These are phyloP conservation scores for Paracamarosporium sp. DNA, from an alignment of 2,329 filamentous ascomycete species.

Conservation along the genomic window DNA sequence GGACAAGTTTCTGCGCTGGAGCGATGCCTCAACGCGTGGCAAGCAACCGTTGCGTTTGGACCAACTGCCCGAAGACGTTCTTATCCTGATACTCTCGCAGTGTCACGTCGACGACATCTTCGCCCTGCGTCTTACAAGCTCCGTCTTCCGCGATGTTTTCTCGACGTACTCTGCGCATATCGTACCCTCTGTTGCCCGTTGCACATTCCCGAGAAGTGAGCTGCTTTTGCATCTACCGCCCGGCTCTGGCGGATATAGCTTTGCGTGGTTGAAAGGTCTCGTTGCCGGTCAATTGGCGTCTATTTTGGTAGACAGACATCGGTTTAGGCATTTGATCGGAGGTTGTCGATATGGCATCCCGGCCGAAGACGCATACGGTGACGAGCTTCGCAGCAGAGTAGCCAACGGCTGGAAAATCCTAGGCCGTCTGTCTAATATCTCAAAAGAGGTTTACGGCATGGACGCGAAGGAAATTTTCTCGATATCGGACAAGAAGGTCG, in stretches of 20 bases:
- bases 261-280: conserved; percentile 32
- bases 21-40: conserved; percentile 11
- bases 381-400: conserved; percentile 33
- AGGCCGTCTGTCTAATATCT: conserved; percentile 30
- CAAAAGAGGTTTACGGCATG: conserved; percentile 24
- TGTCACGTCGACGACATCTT: conserved; percentile 38
- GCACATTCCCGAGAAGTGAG: conserved; percentile 30
- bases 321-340: conserved; percentile 27
- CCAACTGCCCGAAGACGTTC: conserved; percentile 36
- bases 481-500: conserved; percentile 12
- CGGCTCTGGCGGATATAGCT: conserved; percentile 12
- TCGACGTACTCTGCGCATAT: conserved; percentile 34
- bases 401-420: conserved; percentile 39
- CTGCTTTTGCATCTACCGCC: conserved; percentile 21
- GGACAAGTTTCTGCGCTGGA: not conserved
- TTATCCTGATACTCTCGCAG: conserved; percentile 35
- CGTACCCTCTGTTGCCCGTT: conserved; percentile 31
- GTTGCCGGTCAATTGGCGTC: conserved; percentile 38
- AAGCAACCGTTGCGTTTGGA: conserved; percentile 16
- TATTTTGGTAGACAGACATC: conserved; percentile 37
- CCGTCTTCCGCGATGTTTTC: conserved; percentile 29
- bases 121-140: conserved; percentile 26
- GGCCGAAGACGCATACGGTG: conserved; percentile 37
- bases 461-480: conserved; percentile 13
- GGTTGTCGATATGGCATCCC: conserved; percentile 31